Base-by-base conservation (phyloP, 192 early-diverging fungal genomes). In the Coemansia sp. region DNA sequence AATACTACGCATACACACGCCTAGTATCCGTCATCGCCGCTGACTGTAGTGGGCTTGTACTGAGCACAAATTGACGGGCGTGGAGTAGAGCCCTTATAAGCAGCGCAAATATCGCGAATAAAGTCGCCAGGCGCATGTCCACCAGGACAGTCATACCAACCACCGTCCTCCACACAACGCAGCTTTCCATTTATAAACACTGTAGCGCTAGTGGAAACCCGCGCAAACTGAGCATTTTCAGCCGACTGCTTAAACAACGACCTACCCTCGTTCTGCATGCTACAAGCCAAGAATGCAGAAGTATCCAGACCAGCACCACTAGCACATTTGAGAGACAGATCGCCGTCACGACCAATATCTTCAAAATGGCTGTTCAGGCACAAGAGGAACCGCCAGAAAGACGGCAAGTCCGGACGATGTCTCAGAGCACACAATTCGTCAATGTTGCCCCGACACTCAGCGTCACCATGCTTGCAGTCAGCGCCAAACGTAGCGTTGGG, bases 141-240 rank as follows among this genome's bases (percentile, higher is more conserved):
- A 3, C 77, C 77, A 5, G 64, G 65, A 40, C 78, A 75, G 10
- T 70, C 66, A 60, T 72, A 74, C 87, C 84, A 88, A 3, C 86
- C 88, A n/a, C 83, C 81, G 65, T 92, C 91, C 31, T 87, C 72
- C 2, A 90, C 86, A 73, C 91, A 92, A 15, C 87, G 74, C 39
- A 62, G 78, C 75, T 86, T 86, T 33, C 87, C 81, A 44, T 87
- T 69, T 33, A 92, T 84, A 69, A 76, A 87, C 33, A 92, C 81
- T 2, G 89, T 90, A 33, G 89, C 89, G 68, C 88, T 90, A 13
- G 64, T 86, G 5, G 52, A 64, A 40, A 87, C 81, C 11, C 89
- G 85, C 20, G 81, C 71, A 46, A 78, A 78, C 57, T 73, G 46
- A 11, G 88, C 80, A 38, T 86, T 71, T 46, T 85, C 74, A 5